A percentile compares a stretch with the other conserved stretches of the same genome.
These are phyloP conservation scores for Cantharellus anzutake DNA, from an alignment of 768 basidiomycete genomes.

Conservation along the genomic window DNA sequence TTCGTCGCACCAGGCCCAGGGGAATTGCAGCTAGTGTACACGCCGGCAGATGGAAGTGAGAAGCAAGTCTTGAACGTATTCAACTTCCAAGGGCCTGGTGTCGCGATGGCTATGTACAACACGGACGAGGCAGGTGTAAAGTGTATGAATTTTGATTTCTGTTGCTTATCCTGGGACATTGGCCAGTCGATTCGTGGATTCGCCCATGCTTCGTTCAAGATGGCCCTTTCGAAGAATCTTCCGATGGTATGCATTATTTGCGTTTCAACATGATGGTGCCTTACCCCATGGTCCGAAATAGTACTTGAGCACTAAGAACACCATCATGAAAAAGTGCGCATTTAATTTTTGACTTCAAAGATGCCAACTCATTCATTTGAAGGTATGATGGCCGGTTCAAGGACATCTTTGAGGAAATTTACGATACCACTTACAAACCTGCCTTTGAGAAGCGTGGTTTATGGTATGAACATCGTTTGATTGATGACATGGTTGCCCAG, in stretches of 20 bases:
- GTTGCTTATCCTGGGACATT: not conserved
- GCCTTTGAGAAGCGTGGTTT: constrained; percentile 51
- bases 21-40: constrained; percentile 83
- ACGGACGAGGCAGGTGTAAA: constrained; percentile 56
- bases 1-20: constrained; percentile 81
- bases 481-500: constrained; percentile 98
- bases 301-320: constrained; percentile 99
- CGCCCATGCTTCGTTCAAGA: constrained; percentile 95
- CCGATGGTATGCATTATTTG: constrained; percentile 13
- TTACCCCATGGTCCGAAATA: constrained; percentile 13
- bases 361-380: not conserved
- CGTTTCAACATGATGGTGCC: not conserved
- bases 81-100: constrained; percentile 82
- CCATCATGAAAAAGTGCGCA: constrained; percentile 60
- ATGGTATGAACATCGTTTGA: constrained; percentile 91
- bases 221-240: constrained; percentile 45
- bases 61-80: constrained; percentile 64
- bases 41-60: constrained; percentile 55
- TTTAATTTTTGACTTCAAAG: not conserved
- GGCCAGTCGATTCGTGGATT: constrained; percentile 76
- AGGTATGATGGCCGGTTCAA: constrained; percentile 94
- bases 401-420: constrained; percentile 97
- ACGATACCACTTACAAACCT: constrained; percentile 55
- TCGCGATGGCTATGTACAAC: constrained; percentile 97
- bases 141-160: not conserved